Evolutionary conservation across 371 early-diverging fungal genomes (phyloP), one percentile per base, ranked within the genome.

Genomic region (Apophysomyces elegans): DNA sequence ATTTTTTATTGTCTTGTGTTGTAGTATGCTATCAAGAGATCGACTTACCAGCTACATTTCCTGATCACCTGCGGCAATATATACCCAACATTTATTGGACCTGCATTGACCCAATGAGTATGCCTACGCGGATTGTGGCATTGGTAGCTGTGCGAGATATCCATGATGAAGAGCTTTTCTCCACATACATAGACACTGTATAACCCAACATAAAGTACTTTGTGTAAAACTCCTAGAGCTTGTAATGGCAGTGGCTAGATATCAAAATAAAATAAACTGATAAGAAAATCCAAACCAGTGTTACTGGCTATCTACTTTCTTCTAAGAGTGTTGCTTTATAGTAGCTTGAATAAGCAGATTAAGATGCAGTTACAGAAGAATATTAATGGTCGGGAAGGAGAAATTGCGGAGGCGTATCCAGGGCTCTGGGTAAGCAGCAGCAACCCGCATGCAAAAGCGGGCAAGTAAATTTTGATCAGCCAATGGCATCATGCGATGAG

Each of bases 1-100:
- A 26, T 26, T 26, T 26, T 26, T 26, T 26, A 26, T 26, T 26
- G 32, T 26, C 32, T 63, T n/a, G 37, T 50, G 35, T 21, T 11
- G 8, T 62, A 77, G 87, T 86, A 6, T 73, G 76, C 44, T 86
- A 86, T 63, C 84, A 86, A 59, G 87, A 86, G 65, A 63, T 85
- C 1, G 85, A 85, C 59, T 37, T 85, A 7, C 72, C 80, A 18
- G 56, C 74, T 5, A 46, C 47, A 6, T 84, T 81, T 57, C 80
- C 85, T 0, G 56, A 69, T n/a, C 67, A 75, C 0, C 41, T 86
- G 21, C 81, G 82, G 62, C 72, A 75, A 43, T 79, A 76, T 21
- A 66, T 86, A 54, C 87, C 87, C 7, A 86, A 86, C 35, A 81
- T 84, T 21, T 84, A 75, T 37, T 73, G 63, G 74, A 67, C 38